A percentile compares a stretch with the other conserved stretches of the same genome.
Evolutionary conservation across 2,329 filamentous ascomycete genomes (phyloP).

Genomic region (Cordyceps cicadae): DNA sequence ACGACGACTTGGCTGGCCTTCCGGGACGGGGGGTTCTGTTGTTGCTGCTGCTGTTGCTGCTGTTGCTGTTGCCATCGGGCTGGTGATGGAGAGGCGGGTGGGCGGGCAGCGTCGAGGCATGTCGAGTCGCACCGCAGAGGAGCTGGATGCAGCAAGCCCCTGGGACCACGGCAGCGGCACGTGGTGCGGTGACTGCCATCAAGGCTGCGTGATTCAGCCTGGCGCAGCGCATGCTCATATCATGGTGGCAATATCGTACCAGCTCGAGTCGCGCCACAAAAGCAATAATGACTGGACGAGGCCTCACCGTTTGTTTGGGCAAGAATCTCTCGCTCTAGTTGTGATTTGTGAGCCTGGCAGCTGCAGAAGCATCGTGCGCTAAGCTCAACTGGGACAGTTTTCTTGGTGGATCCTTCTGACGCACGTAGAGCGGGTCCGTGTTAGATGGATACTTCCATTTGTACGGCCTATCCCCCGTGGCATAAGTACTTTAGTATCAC

Average conservation of each 20-base stretch:
- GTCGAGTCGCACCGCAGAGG: background rate
- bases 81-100: background rate
- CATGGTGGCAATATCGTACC: conserved; percentile 2
- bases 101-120: background rate
- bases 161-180: background rate
- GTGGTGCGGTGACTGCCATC: background rate
- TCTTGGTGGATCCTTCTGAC: conserved; percentile 7
- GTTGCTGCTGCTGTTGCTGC: too few species aligned
- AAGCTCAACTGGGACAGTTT: background rate
- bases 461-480: background rate
- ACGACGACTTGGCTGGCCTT: background rate
- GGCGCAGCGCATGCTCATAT: background rate
- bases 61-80: background rate
- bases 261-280: background rate
- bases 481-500: background rate
- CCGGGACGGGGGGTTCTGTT: background rate
- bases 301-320: background rate
- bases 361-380: background rate
- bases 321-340: background rate
- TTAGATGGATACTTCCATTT: background rate
- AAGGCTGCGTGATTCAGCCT: conserved; percentile 2
- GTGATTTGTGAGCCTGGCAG: background rate
- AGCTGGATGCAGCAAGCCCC: background rate
- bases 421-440: background rate
- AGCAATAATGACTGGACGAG: background rate